These are phyloP conservation scores for Scenedesmus sp. DNA, from an alignment of 163 green algal species.

Conservation along the genomic window DNA sequence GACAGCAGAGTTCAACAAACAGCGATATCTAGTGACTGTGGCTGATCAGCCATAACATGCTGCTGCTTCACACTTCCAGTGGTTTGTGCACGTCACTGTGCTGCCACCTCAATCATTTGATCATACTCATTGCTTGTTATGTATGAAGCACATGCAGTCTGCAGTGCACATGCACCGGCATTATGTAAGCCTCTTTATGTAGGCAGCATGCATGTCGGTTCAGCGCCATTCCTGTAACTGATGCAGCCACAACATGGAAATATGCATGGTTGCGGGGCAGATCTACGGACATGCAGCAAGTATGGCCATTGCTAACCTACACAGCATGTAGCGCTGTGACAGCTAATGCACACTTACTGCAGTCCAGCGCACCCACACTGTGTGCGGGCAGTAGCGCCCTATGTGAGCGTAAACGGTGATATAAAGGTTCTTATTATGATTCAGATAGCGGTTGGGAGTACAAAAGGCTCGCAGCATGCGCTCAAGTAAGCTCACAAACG, in stretches of 20 bases:
- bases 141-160: neutral
- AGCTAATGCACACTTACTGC: neutral
- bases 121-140: neutral
- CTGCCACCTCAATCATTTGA: neutral
- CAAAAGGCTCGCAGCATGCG: neutral
- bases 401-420: neutral
- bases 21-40: neutral
- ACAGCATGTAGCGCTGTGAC: neutral
- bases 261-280: neutral
- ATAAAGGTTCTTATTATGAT: neutral
- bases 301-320: neutral
- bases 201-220: neutral
- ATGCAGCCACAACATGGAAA: neutral
- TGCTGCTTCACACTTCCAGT: neutral
- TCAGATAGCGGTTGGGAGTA: neutral
- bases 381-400: neutral
- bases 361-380: neutral
- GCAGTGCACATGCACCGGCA: neutral
- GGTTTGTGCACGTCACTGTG: neutral
- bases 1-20: neutral
- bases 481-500: neutral
- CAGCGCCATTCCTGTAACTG: neutral
- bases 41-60: neutral
- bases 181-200: too few species aligned
- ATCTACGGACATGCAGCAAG: too few species aligned